Percentiles rank a stretch among this genome's conserved stretches.
These are phyloP conservation scores for Tulasnella calospora DNA, from an alignment of 768 basidiomycete genomes.

Conservation along the genomic window DNA sequence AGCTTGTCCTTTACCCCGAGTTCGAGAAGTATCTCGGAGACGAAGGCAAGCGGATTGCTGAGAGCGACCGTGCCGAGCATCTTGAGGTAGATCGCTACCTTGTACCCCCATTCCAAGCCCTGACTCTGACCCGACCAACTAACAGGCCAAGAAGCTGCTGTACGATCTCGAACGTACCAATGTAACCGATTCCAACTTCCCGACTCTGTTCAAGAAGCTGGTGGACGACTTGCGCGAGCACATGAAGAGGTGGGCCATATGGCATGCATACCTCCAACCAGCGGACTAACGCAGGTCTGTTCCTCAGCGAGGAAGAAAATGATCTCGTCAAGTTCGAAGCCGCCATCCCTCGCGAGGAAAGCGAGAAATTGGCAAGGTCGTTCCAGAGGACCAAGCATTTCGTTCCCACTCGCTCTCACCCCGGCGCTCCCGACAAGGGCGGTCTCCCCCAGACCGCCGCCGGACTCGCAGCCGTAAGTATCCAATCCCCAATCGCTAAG, in stretches of 20 bases:
- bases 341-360: slow-evolving; percentile 43
- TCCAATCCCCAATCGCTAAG: background rate
- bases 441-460: slow-evolving; percentile 59
- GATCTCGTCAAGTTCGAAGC: slow-evolving; percentile 45
- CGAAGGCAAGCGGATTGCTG: slow-evolving; percentile 48
- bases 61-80: slow-evolving; percentile 57
- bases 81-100: slow-evolving; percentile 38
- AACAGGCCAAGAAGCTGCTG: slow-evolving; percentile 42
- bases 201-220: slow-evolving; percentile 29
- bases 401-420: slow-evolving; percentile 55
- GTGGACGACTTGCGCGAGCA: slow-evolving; percentile 36
- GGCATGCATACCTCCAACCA: slow-evolving; percentile 44
- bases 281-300: background rate
- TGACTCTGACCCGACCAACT: background rate
- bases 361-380: slow-evolving; percentile 42
- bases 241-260: slow-evolving; percentile 36
- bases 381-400: slow-evolving; percentile 60
- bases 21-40: slow-evolving; percentile 55
- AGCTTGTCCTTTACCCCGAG: slow-evolving; percentile 59
- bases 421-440: slow-evolving; percentile 50
- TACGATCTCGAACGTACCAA: slow-evolving; percentile 42
- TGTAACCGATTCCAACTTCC: slow-evolving; percentile 41
- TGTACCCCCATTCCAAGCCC: background rate
- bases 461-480: slow-evolving; percentile 42
- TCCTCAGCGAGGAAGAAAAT: slow-evolving; percentile 47